A percentile compares a stretch with the other conserved stretches of the same genome.
Conservation (phyloP, 805 yeast species). For the Saturnispora zaruensis region DNA sequence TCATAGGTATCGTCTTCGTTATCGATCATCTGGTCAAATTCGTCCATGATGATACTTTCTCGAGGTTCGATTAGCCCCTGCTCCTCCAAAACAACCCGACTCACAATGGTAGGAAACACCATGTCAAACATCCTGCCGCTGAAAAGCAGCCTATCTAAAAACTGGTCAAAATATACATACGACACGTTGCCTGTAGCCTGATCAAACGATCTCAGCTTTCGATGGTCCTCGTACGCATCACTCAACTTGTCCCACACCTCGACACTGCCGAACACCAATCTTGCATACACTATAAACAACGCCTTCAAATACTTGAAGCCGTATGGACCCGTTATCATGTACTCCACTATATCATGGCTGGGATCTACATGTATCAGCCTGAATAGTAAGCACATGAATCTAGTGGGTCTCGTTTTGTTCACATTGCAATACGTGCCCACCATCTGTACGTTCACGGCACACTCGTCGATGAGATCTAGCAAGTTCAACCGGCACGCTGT, state of each 20-base stretch:
- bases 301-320: slow-evolving; percentile 75
- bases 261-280: slow-evolving; percentile 30
- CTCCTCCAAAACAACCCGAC: slow-evolving; percentile 35
- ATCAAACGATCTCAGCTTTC: slow-evolving; percentile 52
- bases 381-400: slow-evolving; percentile 68
- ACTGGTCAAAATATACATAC: slow-evolving; percentile 61
- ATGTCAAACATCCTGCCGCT: slow-evolving; percentile 62
- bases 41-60: slow-evolving; percentile 30
- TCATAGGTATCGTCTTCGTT: slow-evolving; percentile 17
- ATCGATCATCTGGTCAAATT: slow-evolving; percentile 23
- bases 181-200: slow-evolving; percentile 26
- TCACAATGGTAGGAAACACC: slow-evolving; percentile 55
- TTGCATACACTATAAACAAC: slow-evolving; percentile 54
- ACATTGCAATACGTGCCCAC: slow-evolving; percentile 38
- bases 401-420: slow-evolving; percentile 50
- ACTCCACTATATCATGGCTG: slow-evolving; percentile 41
- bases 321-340: slow-evolving; percentile 45
- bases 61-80: slow-evolving; percentile 34
- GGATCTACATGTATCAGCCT: slow-evolving; percentile 76
- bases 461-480: slow-evolving; percentile 38
- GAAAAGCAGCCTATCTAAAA: slow-evolving; percentile 51
- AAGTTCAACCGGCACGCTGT: slow-evolving; percentile 41
- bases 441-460: slow-evolving; percentile 29
- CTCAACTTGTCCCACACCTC: slow-evolving; percentile 33
- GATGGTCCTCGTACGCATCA: slow-evolving; percentile 51